Percentiles rank a stretch among this genome's conserved stretches.
Conservation (phyloP, 768 basidiomycete species). For the Paxillus rubicundulus region DNA sequence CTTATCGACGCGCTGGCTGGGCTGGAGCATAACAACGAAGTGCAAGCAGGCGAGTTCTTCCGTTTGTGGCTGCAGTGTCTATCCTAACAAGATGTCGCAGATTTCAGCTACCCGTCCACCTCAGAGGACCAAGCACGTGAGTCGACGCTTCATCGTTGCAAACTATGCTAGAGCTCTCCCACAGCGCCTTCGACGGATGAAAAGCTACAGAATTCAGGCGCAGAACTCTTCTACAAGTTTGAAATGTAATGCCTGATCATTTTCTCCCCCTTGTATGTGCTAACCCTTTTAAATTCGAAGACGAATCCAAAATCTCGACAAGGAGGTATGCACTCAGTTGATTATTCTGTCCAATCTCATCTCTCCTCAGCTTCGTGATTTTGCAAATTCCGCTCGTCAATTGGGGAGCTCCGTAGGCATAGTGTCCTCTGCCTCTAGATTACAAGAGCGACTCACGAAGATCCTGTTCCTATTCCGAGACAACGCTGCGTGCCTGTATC, state of each 20-base stretch:
- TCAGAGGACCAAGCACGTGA: constrained; percentile 41
- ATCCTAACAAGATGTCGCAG: constrained; percentile 12
- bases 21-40: constrained; percentile 37
- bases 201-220: constrained; percentile 45
- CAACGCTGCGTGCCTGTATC: constrained; percentile 52
- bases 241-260: constrained; percentile 33
- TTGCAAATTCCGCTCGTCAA: constrained; percentile 52
- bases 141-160: background rate
- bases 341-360: background rate
- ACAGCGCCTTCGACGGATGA: constrained; percentile 44
- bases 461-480: constrained; percentile 50
- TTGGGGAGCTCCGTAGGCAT: constrained; percentile 55
- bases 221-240: constrained; percentile 43
- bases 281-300: constrained; percentile 21
- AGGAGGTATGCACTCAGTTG: constrained; percentile 34
- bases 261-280: background rate
- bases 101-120: constrained; percentile 28
- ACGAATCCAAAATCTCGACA: constrained; percentile 46
- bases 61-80: background rate
- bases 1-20: constrained; percentile 45
- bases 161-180: background rate
- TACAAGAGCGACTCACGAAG: constrained; percentile 49
- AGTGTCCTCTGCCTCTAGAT: constrained; percentile 47
- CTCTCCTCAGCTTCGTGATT: constrained; percentile 45
- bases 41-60: constrained; percentile 29